phyloP scores from a whole-genome alignment of 2,329 filamentous ascomycete species.

The Diaporthe citriasiana region DNA sequence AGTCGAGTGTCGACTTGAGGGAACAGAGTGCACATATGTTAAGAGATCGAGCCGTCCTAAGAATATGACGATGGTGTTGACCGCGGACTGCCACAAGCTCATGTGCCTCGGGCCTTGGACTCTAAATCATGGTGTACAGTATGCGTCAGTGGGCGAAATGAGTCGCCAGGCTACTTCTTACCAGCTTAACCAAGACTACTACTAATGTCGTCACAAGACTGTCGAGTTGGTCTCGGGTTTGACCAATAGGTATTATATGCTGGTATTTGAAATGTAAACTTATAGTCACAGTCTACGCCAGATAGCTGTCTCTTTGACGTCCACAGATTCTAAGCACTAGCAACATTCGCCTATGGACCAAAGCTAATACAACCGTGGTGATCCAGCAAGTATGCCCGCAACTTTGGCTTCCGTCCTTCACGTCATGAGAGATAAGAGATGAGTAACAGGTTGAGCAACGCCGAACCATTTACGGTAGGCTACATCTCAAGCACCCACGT shows the following conservation, averaged over 20 bases:
- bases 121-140: background rate
- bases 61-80: background rate
- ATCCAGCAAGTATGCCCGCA: background rate
- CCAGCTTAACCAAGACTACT: background rate
- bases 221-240: background rate
- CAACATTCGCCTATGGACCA: background rate
- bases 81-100: background rate
- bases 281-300: too few species aligned
- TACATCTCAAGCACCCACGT: background rate
- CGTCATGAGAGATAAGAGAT: background rate
- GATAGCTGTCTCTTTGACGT: background rate
- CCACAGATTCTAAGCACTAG: background rate
- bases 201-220: background rate
- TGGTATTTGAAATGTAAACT: background rate
- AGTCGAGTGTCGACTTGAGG: background rate
- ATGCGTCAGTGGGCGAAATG: background rate
- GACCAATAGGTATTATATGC: background rate
- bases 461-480: background rate
- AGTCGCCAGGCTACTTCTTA: background rate
- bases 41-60: background rate
- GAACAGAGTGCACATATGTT: too few species aligned
- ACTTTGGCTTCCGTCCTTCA: background rate
- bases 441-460: background rate
- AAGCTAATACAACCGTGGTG: background rate
- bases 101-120: background rate